Base-by-base conservation (phyloP, 2,329 filamentous ascomycete genomes). In the Exophiala sp. region DNA sequence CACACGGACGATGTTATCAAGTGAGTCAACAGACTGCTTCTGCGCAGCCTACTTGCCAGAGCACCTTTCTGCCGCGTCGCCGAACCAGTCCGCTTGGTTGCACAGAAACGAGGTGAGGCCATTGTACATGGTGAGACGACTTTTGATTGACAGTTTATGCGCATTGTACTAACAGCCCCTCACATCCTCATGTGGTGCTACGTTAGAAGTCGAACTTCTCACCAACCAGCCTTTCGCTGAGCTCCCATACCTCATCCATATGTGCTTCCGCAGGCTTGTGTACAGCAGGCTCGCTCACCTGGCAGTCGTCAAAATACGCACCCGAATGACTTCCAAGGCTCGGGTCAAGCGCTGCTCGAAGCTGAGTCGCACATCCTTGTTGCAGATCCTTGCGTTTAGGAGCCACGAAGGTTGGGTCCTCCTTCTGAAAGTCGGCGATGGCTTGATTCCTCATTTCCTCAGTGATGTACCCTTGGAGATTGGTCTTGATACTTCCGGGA, bases 191-290 rank as follows among this genome's bases (percentile, higher is more conserved):
- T 29, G 7, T 29, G 5, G 24, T 29, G 24, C 21, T 8, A 43
- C 21, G 10, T 21, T 36, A 49, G 14, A 58, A 49, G 14, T 42
- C 33, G 21, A 76, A 75, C 34, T 68, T 65, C 48, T 72, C 64
- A 1, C 68, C 68, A 2, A 76, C 71, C 18, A 77, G 59, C 47
- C 71, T 65, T 62, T 79, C 76, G 42, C 74, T 78, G 41, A 78
- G 57, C 47, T 69, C 68, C 75, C 75, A 79, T 33, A 78, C 54
- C 47, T 67, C 71, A 35, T 75, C 71, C 1, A 71, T 73, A n/a
- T 47, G 51, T 20, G 44, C 29, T 36, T 47, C 45, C 7, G 49
- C 51, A 9, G 50, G 51, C 41, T 49, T 42, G 36, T 52, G 51
- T 21, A 52, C 43, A 5, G 42, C 16, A n/a, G 40, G 29, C 12